A percentile compares a stretch with the other conserved stretches of the same genome.
Evolutionary conservation across 2,329 filamentous ascomycete species (phyloP).

Genomic region (Exophiala phaeomuriformis): DNA sequence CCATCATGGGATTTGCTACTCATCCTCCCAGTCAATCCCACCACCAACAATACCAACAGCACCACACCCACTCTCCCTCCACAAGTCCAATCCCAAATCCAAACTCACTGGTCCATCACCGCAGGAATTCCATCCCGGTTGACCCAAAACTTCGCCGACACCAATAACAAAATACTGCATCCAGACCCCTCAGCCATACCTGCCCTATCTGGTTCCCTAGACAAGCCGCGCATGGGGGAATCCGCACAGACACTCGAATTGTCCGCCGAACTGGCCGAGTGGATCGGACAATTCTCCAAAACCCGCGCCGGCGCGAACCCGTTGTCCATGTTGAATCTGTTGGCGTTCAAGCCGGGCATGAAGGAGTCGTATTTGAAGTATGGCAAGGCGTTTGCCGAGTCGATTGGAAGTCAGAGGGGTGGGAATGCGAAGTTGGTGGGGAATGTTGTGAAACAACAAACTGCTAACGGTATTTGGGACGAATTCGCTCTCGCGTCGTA

Average conservation of each 20-base stretch:
- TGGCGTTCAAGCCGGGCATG: slow-evolving; percentile 49
- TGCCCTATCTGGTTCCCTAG: slow-evolving; percentile 32
- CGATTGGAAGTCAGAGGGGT: slow-evolving; percentile 48
- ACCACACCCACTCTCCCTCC: slow-evolving; percentile 23
- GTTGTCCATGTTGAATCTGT: slow-evolving; percentile 58
- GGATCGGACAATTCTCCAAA: slow-evolving; percentile 38
- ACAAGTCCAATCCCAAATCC: slow-evolving; percentile 15
- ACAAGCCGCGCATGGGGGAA: slow-evolving; percentile 30
- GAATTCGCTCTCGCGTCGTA: slow-evolving; percentile 60
- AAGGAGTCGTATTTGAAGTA: slow-evolving; percentile 50
- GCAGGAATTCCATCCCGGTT: slow-evolving; percentile 35
- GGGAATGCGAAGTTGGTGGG: slow-evolving; percentile 57
- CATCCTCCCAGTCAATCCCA: slow-evolving; percentile 28
- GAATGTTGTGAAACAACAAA: slow-evolving; percentile 39
- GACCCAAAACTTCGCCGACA: slow-evolving; percentile 25
- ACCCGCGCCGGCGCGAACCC: slow-evolving; percentile 36
- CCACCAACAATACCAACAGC: too few relatives aligned
- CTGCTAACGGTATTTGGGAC: slow-evolving; percentile 46
- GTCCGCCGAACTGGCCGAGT: slow-evolving; percentile 44
- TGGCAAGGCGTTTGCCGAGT: slow-evolving; percentile 40
- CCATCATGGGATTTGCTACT: slow-evolving; percentile 34
- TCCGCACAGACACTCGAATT: slow-evolving; percentile 49
- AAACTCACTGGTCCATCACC: slow-evolving; percentile 30
- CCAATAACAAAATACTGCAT: slow-evolving; percentile 19
- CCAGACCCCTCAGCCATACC: slow-evolving; percentile 26